Evolutionary conservation across 768 basidiomycete species (phyloP), one percentile per base, ranked within the genome.

Genomic region (Rhodotorula sphaerocarpa): DNA sequence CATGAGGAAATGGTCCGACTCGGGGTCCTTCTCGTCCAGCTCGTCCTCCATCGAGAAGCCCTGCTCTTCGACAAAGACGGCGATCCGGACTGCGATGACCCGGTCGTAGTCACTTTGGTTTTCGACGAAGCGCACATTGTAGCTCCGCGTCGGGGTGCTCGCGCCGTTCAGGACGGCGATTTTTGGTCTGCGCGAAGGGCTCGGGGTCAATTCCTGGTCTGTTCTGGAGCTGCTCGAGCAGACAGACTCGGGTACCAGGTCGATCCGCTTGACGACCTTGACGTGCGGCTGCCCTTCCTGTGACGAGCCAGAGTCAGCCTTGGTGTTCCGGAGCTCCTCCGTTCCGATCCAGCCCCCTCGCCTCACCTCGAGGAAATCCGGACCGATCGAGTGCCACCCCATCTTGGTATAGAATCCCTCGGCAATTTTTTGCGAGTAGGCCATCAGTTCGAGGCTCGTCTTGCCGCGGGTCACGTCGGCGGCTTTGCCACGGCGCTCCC

Each of bases 31-130:
- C 23, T 59, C 65, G 53, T 66, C 65, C 6, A 66, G 33, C 57
- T 66, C 65, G 41, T 66, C 65, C 43, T 66, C 65, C 46, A 66
- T 50, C n/a, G 59, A 45, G 45, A 58, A 66, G 12, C 44, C 44
- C 30, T 66, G 65, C 42, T 66, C 65, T 23, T 58, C 59, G 25
- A 66, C 65, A 30, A 66, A 66, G 42, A 66, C 60, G 12, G 45
- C 51, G 46, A 66, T 57, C 1, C 65, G 45, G 27, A 58, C 39
- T 7, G 47, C 33, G n/a, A 59, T 39, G n/a, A 50, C 52, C 11
- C 34, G 50, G 7, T 57, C 39, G 33, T 36, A 14, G 50, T 51
- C 50, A 5, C 23, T 11, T n/a, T 50, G 31, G 30, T 28, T 50
- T n/a, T 51, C 50, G 50, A 21, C 21, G 21, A 34, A 30, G 30